Evolutionary conservation across 1,284 basidiomycete species (phyloP), one percentile per base, ranked within the genome.

Genomic region (Trichosporon sp.): DNA sequence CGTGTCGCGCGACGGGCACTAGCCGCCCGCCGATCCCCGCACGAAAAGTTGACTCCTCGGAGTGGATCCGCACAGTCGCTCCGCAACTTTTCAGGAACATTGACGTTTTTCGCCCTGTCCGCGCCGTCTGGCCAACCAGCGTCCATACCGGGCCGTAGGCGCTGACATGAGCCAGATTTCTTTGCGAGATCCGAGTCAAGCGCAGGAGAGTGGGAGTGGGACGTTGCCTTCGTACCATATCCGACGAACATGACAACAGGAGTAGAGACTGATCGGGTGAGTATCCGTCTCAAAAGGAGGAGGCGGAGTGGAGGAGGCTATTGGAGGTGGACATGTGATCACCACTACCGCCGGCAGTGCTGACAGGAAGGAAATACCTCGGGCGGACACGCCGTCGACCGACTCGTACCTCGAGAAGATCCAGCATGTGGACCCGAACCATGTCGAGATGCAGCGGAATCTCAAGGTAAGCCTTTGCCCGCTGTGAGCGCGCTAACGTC

Each of bases 391-490:
- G 56, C 56, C 56, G 56, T 32, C 56, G 15, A 31, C 56, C 2
- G 21, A 60, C 21, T 31, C 27, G 13, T 29, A 60, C 56, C 15
- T 60, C 27, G 27, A 31, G 56, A 60, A 60, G 56, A 31, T 9
- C 4, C 27, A 32, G 29, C 56, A 60, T 60, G 15, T 32, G 5
- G 29, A 60, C 29, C 56, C 29, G 29, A 60, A 60, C 29, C 56
- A 60, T 60, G 56, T 60, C n/a, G 62, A 68, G 47, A 68, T 68
- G 62, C 64, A 67, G 67, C 34, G 63, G 27, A 58, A 65, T 27
- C 56, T 65, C 38, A 68, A 65, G 62, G 56, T 47, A 13, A 47
- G 65, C 23, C 15, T 6, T n/a, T n/a, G n/a, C 0, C 12, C 12
- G 18, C 27, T 29, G 15, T 18, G 29, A n/a, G 25, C 8, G 13